phyloP scores from a whole-genome alignment of 2,329 filamentous ascomycete genomes.

The Orbilia blumenaviensis region DNA sequence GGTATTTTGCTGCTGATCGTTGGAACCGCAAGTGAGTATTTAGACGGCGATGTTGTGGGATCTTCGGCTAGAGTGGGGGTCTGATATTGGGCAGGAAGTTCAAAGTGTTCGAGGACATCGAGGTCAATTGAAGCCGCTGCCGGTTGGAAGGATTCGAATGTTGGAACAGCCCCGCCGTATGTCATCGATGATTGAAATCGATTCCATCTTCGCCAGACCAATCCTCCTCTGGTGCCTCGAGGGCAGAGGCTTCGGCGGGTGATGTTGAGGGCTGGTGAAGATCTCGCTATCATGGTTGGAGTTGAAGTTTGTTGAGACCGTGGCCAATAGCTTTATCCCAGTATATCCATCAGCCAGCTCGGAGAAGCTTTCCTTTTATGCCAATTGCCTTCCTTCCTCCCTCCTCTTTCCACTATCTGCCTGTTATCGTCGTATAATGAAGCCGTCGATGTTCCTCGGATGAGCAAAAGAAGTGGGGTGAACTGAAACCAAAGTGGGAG shows the following conservation, averaged over 20 bases:
- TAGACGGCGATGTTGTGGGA: not conserved
- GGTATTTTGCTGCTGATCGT: not conserved
- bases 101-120: slow-evolving; percentile 44
- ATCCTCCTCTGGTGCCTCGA: slow-evolving; percentile 36
- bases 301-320: not conserved
- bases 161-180: slow-evolving; percentile 24
- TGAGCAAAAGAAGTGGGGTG: slow-evolving; percentile 1
- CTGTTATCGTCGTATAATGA: not conserved
- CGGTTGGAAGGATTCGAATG: slow-evolving; percentile 32
- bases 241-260: slow-evolving; percentile 34
- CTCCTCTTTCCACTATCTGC: not conserved
- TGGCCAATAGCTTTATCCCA: not conserved
- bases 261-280: slow-evolving; percentile 38
- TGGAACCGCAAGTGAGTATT: slow-evolving; percentile 25
- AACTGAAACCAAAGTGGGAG: not conserved
- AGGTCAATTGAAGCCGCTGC: not conserved
- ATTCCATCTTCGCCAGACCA: slow-evolving; percentile 48
- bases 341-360: not conserved
- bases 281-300: slow-evolving; percentile 31
- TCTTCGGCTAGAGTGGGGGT: not conserved
- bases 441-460: not conserved
- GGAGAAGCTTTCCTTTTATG: not conserved
- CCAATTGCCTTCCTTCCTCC: slow-evolving; percentile 8
- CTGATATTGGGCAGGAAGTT: slow-evolving; percentile 29
- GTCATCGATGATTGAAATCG: slow-evolving; percentile 48